Percentiles rank a stretch among this genome's conserved stretches.
These are phyloP conservation scores for Russula vinacea DNA, from an alignment of 768 basidiomycete species.

Conservation along the genomic window DNA sequence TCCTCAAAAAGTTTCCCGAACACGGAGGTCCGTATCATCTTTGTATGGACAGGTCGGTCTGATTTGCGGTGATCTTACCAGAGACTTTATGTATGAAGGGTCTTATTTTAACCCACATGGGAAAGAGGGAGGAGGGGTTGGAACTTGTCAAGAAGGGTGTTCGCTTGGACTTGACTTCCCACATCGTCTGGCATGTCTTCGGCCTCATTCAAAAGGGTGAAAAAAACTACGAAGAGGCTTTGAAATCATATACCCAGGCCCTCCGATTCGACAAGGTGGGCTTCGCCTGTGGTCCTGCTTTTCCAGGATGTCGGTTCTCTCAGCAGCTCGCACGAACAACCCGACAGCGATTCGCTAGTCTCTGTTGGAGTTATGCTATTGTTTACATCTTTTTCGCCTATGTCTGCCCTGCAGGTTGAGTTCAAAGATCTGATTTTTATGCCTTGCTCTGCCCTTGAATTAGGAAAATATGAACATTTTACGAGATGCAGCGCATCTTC, in stretches of 20 bases:
- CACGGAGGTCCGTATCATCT: constrained; percentile 70
- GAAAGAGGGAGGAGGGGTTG: constrained; percentile 73
- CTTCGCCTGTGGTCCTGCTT: constrained; percentile 11
- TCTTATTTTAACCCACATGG: constrained; percentile 77
- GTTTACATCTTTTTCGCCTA: constrained; percentile 6
- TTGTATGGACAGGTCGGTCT: constrained; percentile 14
- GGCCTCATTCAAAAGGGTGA: constrained; percentile 93
- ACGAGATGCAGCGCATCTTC: constrained; percentile 84
- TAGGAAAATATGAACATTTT: constrained; percentile 95
- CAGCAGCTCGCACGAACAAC: background rate
- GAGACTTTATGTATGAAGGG: constrained; percentile 98
- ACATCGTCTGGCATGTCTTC: constrained; percentile 98
- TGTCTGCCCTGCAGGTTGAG: background rate
- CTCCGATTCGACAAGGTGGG: constrained; percentile 81
- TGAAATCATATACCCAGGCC: constrained; percentile 89
- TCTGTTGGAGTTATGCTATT: background rate
- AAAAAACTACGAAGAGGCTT: constrained; percentile 91
- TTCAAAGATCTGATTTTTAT: constrained; percentile 13
- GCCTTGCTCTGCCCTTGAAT: constrained; percentile 10
- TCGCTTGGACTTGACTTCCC: constrained; percentile 75
- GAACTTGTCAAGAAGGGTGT: constrained; percentile 84
- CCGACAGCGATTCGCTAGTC: background rate
- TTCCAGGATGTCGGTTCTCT: background rate
- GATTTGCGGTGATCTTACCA: constrained; percentile 37
- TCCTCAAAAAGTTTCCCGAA: constrained; percentile 92